Percentiles rank a stretch among this genome's conserved stretches.
phyloP scores from a whole-genome alignment of 1,284 basidiomycete genomes.

The Puccinia novopanici region DNA sequence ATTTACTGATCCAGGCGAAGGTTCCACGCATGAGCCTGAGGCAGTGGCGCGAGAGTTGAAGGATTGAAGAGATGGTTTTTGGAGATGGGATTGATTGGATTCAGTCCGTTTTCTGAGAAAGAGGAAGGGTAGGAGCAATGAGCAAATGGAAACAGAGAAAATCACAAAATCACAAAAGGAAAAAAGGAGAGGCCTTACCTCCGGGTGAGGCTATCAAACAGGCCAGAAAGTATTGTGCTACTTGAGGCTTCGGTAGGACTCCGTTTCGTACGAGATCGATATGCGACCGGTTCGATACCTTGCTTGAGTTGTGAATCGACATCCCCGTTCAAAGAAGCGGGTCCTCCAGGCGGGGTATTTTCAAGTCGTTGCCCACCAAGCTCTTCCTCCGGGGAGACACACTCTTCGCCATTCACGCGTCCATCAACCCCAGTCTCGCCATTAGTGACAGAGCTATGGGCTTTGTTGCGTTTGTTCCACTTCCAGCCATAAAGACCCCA shows the following conservation, averaged over 20 bases:
- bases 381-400: not conserved
- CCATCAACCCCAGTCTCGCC: slow-evolving; percentile 10
- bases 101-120: slow-evolving; percentile 11
- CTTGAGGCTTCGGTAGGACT: slow-evolving; percentile 50
- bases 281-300: not conserved
- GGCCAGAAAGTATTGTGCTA: slow-evolving; percentile 12
- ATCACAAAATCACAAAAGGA: not conserved
- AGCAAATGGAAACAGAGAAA: not conserved
- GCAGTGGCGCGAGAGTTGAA: slow-evolving; percentile 6
- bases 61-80: slow-evolving; percentile 7
- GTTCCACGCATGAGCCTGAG: not conserved
- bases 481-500: slow-evolving; percentile 48
- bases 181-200: slow-evolving; percentile 35
- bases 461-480: slow-evolving; percentile 35
- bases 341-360: not conserved
- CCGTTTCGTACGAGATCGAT: slow-evolving; percentile 45
- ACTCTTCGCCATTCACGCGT: not conserved
- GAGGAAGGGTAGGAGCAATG: too few relatives aligned
- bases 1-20: not conserved
- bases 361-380: not conserved
- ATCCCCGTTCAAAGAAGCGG: slow-evolving; percentile 59
- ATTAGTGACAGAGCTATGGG: not conserved
- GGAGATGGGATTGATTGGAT: slow-evolving; percentile 4
- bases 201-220: slow-evolving; percentile 38
- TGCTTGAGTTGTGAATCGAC: not conserved